Evolutionary conservation across 2,329 filamentous ascomycete species (phyloP).

Genomic region (Monascus ruber): DNA sequence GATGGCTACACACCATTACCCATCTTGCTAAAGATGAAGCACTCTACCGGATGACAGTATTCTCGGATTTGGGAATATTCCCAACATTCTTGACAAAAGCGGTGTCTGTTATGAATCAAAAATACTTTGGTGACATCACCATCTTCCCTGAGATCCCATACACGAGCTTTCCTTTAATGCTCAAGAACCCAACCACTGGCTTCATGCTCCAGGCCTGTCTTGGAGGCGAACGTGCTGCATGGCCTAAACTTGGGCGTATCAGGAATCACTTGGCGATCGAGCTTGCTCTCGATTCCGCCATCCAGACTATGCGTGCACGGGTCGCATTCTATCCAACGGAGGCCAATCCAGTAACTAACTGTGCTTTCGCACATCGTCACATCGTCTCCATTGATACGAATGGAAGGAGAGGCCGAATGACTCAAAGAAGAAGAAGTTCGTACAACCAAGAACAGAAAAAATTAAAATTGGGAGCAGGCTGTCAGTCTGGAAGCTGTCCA

Average conservation of each 20-base stretch:
- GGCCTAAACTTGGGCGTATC: constrained; percentile 79
- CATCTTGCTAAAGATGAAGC: constrained; percentile 68
- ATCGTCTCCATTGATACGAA: constrained; percentile 13
- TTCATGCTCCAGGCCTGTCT: constrained; percentile 75
- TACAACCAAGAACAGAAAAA: constrained; percentile 18
- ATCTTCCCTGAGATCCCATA: constrained; percentile 73
- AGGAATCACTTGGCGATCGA: constrained; percentile 83
- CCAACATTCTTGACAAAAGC: constrained; percentile 69
- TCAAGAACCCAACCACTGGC: constrained; percentile 72
- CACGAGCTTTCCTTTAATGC: constrained; percentile 60
- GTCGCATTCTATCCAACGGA: constrained; percentile 23
- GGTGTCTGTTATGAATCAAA: constrained; percentile 72
- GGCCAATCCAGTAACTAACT: constrained; percentile 9
- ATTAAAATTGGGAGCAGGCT: constrained; percentile 1
- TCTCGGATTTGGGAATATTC: constrained; percentile 70
- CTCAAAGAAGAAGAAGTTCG: constrained; percentile 18
- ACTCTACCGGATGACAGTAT: constrained; percentile 66
- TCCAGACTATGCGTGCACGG: constrained; percentile 29
- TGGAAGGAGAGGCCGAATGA: constrained; percentile 9
- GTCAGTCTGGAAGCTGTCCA: constrained; percentile 3
- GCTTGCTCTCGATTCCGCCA: constrained; percentile 50
- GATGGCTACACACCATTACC: constrained; percentile 56
- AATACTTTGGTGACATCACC: constrained; percentile 90
- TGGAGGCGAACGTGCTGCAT: constrained; percentile 74
- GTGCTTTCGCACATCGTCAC: constrained; percentile 6